A percentile compares a stretch with the other conserved stretches of the same genome.
phyloP scores from a whole-genome alignment of 129 eudicot species.

The Tagetes patula region DNA sequence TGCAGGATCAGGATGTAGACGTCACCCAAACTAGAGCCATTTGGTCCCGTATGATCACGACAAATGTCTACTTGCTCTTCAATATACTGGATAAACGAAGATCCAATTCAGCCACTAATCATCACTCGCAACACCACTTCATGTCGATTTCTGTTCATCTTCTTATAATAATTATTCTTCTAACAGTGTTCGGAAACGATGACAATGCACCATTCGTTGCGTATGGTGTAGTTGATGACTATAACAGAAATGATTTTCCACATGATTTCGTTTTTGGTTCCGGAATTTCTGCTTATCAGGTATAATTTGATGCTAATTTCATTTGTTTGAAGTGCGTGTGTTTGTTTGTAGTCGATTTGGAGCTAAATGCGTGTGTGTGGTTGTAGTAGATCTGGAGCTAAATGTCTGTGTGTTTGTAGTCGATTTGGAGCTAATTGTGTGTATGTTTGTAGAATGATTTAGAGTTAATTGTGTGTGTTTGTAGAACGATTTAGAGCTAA shows the following conservation, averaged over 20 bases:
- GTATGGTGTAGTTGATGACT: conserved; percentile 28
- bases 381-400: no score
- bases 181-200: not conserved
- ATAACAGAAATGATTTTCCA: conserved; percentile 53
- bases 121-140: not conserved
- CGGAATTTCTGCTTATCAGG: conserved; percentile 76
- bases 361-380: not conserved
- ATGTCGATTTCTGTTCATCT: conserved; percentile 5
- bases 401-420: not conserved
- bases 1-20: no score
- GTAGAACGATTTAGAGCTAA: not conserved
- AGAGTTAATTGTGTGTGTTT: not conserved
- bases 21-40: no score
- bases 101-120: not conserved
- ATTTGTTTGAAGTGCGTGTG: not conserved
- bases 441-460: not conserved
- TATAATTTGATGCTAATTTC: not conserved
- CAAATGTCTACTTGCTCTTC: not conserved
- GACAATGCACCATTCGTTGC: conserved; percentile 4
- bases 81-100: not conserved
- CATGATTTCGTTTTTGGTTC: conserved; percentile 67
- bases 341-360: not conserved
- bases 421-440: not conserved
- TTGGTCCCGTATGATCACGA: no score
- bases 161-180: not conserved